These are phyloP conservation scores for Gelatoporia subvermispora DNA, from an alignment of 768 basidiomycete species.

Conservation along the genomic window DNA sequence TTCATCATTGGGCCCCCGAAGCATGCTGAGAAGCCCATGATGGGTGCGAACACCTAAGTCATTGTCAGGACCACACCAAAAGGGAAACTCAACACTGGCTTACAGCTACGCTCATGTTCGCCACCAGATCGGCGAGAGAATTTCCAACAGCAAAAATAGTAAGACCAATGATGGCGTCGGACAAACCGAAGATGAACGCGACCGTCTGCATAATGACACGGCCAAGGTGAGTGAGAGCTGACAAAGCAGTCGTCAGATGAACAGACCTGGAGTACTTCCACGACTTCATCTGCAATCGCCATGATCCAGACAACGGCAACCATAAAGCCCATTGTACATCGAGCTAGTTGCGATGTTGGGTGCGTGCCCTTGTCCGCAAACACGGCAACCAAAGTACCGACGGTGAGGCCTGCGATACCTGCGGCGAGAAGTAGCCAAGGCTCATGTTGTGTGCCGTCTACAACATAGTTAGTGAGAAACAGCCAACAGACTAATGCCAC, in stretches of 20 bases:
- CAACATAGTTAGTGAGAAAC: not conserved
- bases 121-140: slow-evolving; percentile 93
- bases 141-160: slow-evolving; percentile 97
- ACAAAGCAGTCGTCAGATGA: not conserved
- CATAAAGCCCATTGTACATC: slow-evolving; percentile 88
- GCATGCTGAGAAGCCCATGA: slow-evolving; percentile 95
- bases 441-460: slow-evolving; percentile 43
- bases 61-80: not conserved
- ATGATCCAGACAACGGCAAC: slow-evolving; percentile 97
- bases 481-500: slow-evolving; percentile 27
- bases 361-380: slow-evolving; percentile 58
- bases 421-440: slow-evolving; percentile 52
- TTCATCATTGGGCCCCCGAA: slow-evolving; percentile 93
- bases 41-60: slow-evolving; percentile 70
- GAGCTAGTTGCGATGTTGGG: slow-evolving; percentile 53
- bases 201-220: slow-evolving; percentile 55
- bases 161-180: slow-evolving; percentile 94
- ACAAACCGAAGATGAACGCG: slow-evolving; percentile 90
- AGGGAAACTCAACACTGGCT: slow-evolving; percentile 18
- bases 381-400: slow-evolving; percentile 51
- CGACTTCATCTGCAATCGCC: slow-evolving; percentile 95
- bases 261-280: slow-evolving; percentile 79
- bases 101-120: slow-evolving; percentile 93
- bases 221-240: not conserved
- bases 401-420: slow-evolving; percentile 46